These are phyloP conservation scores for Saccharomyces pastorianus DNA, from an alignment of 1,139 yeast genomes.

Conservation along the genomic window DNA sequence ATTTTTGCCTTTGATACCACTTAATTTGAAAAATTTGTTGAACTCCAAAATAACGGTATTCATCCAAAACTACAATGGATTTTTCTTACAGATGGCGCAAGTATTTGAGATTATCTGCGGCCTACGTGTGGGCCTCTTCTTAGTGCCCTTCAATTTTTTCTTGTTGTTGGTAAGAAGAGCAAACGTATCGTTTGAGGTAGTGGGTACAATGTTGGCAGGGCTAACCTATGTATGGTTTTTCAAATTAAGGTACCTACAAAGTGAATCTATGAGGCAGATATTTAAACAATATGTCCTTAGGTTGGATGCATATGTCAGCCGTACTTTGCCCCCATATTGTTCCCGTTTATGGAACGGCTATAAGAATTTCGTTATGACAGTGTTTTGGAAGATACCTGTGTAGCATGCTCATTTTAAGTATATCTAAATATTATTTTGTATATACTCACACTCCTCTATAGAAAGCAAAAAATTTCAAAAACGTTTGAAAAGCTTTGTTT, in stretches of 20 bases:
- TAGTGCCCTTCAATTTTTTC: conserved; percentile 16
- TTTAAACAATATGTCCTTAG: conserved; percentile 11
- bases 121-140: conserved; percentile 16
- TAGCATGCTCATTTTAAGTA: conserved; percentile 4
- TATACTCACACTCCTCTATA: neutral
- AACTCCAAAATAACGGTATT: conserved; percentile 17
- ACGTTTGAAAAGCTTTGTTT: neutral
- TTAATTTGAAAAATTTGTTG: conserved; percentile 13
- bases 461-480: neutral
- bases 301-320: conserved; percentile 4
- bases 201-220: conserved; percentile 13
- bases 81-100: conserved; percentile 24
- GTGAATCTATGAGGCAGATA: conserved; percentile 16
- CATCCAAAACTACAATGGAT: conserved; percentile 22
- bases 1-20: conserved; percentile 24
- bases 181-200: conserved; percentile 6
- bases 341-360: conserved; percentile 14
- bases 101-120: conserved; percentile 24
- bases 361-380: conserved; percentile 13
- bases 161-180: conserved; percentile 6
- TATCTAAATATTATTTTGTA: conserved; percentile 1
- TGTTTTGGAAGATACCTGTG: conserved; percentile 13
- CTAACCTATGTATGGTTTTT: conserved; percentile 23
- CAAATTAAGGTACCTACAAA: conserved; percentile 23
- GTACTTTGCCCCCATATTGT: conserved; percentile 9